phyloP scores from a whole-genome alignment of 441 rosid genomes.

The Macaranga tanarius region DNA sequence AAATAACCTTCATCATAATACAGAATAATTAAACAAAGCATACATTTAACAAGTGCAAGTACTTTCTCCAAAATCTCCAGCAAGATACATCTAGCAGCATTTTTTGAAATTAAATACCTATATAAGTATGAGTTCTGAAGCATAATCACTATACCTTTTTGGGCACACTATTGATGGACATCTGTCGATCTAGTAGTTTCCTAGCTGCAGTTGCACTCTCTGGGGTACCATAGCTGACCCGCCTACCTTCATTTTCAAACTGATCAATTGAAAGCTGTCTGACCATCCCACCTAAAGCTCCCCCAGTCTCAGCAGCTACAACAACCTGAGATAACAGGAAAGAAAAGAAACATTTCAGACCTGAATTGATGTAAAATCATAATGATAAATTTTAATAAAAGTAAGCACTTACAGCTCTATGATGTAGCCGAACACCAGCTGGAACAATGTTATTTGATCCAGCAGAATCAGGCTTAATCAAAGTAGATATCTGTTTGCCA shows the following conservation, averaged over 20 bases:
- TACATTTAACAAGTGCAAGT: background rate
- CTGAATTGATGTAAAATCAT: slow-evolving; percentile 16
- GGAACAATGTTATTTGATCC: slow-evolving; percentile 57
- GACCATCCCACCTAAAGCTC: slow-evolving; percentile 98
- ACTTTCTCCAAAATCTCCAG: background rate
- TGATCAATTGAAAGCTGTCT: slow-evolving; percentile 94
- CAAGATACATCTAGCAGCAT: slow-evolving; percentile 4
- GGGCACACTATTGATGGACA: slow-evolving; percentile 91
- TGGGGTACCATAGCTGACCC: slow-evolving; percentile 94
- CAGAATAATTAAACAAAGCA: slow-evolving; percentile 3
- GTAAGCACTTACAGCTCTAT: slow-evolving; percentile 77
- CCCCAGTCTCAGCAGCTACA: slow-evolving; percentile 95
- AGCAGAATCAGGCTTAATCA: slow-evolving; percentile 75
- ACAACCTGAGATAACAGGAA: slow-evolving; percentile 57
- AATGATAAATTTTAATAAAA: slow-evolving; percentile 15
- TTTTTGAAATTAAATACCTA: background rate
- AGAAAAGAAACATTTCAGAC: slow-evolving; percentile 12
- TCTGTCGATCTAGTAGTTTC: slow-evolving; percentile 90
- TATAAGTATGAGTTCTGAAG: no score
- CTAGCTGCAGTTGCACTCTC: slow-evolving; percentile 96
- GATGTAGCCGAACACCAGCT: slow-evolving; percentile 91
- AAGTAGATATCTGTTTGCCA: slow-evolving; percentile 66
- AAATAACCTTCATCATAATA: background rate
- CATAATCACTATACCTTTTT: slow-evolving; percentile 59
- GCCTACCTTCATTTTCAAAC: slow-evolving; percentile 96